A percentile compares a stretch with the other conserved stretches of the same genome.
These are phyloP conservation scores for Cornus suecica DNA, from an alignment of 148 eudicot genomes.

Conservation along the genomic window DNA sequence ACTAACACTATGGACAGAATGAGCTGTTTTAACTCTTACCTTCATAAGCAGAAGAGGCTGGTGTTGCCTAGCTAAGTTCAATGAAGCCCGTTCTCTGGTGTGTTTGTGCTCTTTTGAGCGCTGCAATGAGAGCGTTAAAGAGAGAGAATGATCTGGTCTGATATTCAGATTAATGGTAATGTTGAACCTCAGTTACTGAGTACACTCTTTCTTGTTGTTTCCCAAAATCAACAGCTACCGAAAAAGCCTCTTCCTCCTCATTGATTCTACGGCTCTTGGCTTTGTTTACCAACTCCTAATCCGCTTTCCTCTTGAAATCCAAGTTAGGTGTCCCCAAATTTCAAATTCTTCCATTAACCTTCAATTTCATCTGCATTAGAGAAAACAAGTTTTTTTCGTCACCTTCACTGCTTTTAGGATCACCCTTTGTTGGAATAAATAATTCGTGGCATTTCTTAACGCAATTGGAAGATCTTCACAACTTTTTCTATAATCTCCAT, in stretches of 20 bases:
- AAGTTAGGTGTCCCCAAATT: not conserved
- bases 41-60: no score
- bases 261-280: conserved; percentile 14
- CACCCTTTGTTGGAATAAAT: conserved; percentile 32
- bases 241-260: conserved; percentile 14
- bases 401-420: conserved; percentile 1
- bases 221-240: not conserved
- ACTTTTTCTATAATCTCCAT: conserved; percentile 6
- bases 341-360: conserved; percentile 23
- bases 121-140: no score
- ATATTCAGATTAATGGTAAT: conserved; percentile 43
- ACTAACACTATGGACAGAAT: no score
- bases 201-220: conserved; percentile 10
- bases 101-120: no score
- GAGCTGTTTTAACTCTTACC: no score
- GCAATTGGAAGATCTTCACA: conserved; percentile 28
- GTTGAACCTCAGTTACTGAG: conserved; percentile 33
- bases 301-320: conserved; percentile 40
- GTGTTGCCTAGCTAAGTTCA: no score
- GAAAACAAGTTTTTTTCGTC: conserved; percentile 14
- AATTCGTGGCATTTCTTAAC: conserved; percentile 23
- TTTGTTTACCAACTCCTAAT: conserved; percentile 35
- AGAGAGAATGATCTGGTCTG: conserved; percentile 40
- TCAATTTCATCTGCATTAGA: conserved; percentile 37
- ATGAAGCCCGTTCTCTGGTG: no score